Conservation (phyloP, 345 rosid genomes). For the Lepidium aucheri region DNA sequence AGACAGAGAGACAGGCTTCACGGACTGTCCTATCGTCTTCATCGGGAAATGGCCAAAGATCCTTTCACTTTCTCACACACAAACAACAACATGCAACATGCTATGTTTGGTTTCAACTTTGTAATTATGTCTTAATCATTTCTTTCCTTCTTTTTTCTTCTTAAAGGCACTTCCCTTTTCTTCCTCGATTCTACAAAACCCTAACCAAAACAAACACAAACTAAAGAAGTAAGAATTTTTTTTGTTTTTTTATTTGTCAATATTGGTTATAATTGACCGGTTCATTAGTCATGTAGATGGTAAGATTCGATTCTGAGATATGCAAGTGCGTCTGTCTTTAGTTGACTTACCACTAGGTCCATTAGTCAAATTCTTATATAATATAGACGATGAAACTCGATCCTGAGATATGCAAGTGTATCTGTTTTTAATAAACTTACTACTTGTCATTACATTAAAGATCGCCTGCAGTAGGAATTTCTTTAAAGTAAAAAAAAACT, state of each 20-base stretch:
- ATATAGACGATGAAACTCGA: too few species aligned
- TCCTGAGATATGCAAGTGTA: too few species aligned
- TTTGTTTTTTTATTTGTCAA: too few species aligned
- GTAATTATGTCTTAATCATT: conserved; percentile 54
- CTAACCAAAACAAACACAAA: background rate
- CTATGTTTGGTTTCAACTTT: conserved; percentile 26
- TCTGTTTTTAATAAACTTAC: too few species aligned
- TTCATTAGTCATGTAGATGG: too few species aligned
- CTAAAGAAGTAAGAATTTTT: background rate
- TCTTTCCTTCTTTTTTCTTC: conserved; percentile 27
- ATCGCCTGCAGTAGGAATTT: too few species aligned
- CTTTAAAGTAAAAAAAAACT: background rate
- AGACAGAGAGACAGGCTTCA: conserved; percentile 45
- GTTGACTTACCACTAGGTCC: too few species aligned
- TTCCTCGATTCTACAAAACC: conserved; percentile 1
- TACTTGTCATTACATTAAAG: too few species aligned
- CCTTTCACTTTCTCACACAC: conserved; percentile 25
- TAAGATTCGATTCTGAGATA: too few species aligned
- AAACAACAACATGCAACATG: conserved; percentile 31
- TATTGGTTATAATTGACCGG: too few species aligned
- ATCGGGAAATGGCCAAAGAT: conserved; percentile 36
- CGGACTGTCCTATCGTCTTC: conserved; percentile 54
- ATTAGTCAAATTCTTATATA: too few species aligned
- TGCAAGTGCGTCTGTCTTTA: too few species aligned
- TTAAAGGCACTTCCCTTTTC: conserved; percentile 34